Evolutionary conservation across 805 yeast genomes (phyloP).

Genomic region (Maudiozyma pseudohumilis): DNA sequence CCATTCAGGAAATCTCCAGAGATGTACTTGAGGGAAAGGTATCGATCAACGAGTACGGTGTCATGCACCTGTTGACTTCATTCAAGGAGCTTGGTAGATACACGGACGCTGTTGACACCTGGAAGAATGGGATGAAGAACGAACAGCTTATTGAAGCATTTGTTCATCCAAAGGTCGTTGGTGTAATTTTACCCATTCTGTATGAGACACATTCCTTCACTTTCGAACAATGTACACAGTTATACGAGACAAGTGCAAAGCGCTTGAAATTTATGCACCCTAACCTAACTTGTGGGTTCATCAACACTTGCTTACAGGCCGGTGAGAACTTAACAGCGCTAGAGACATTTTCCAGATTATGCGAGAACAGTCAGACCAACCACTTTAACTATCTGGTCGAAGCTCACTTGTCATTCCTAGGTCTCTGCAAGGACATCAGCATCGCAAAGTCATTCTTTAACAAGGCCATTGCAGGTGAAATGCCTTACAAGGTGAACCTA

Average conservation of each 20-base stretch:
- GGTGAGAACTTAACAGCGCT: constrained; percentile 55
- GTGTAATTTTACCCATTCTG: constrained; percentile 56
- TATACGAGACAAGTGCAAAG: constrained; percentile 36
- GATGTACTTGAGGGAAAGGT: constrained; percentile 37
- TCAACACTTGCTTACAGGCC: constrained; percentile 54
- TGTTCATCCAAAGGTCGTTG: constrained; percentile 52
- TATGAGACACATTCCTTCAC: constrained; percentile 40
- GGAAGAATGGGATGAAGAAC: constrained; percentile 39
- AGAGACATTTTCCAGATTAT: constrained; percentile 45
- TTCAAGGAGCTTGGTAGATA: constrained; percentile 47
- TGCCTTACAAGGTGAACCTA: constrained; percentile 58
- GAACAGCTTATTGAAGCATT: constrained; percentile 26
- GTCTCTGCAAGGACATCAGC: constrained; percentile 55
- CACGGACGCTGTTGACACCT: constrained; percentile 50
- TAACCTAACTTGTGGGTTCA: constrained; percentile 54
- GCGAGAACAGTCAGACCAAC: constrained; percentile 22
- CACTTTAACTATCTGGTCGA: constrained; percentile 42
- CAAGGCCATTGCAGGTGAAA: constrained; percentile 52
- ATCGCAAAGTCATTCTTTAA: constrained; percentile 63
- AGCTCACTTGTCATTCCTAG: constrained; percentile 66
- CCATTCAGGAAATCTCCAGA: constrained; percentile 38
- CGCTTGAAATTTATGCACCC: constrained; percentile 20
- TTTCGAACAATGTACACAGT: constrained; percentile 45
- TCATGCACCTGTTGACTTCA: constrained; percentile 43
- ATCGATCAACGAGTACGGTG: constrained; percentile 37